Conservation (phyloP, 2,329 filamentous ascomycete genomes). For the Daldinia eschscholtzii region DNA sequence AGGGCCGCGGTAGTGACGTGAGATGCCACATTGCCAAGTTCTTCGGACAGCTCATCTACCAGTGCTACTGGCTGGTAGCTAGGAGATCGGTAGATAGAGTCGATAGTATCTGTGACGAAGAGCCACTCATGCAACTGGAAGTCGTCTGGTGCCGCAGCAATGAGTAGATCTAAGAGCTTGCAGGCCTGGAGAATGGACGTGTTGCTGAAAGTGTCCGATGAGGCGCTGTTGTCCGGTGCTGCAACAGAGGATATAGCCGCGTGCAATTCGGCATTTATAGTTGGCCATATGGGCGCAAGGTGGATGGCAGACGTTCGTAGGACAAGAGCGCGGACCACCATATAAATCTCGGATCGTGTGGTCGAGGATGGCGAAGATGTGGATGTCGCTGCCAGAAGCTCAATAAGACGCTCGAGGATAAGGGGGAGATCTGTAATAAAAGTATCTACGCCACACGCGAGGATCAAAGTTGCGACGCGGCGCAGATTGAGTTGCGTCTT, state of each 20-base stretch:
- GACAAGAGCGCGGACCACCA: slow-evolving; percentile 85
- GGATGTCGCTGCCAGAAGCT: slow-evolving; percentile 84
- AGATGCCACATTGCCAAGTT: slow-evolving; percentile 66
- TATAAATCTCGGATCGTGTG: slow-evolving; percentile 89
- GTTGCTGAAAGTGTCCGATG: slow-evolving; percentile 81
- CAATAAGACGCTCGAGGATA: slow-evolving; percentile 86
- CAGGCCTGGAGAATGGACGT: slow-evolving; percentile 87
- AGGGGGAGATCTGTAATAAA: slow-evolving; percentile 81
- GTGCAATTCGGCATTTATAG: slow-evolving; percentile 88
- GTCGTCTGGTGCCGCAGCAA: slow-evolving; percentile 89
- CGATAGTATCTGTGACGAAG: slow-evolving; percentile 96
- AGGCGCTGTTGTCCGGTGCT: slow-evolving; percentile 71
- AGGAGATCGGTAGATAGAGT: slow-evolving; percentile 87
- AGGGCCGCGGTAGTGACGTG: slow-evolving; percentile 45
- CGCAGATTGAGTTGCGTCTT: slow-evolving; percentile 92
- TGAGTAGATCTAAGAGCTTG: slow-evolving; percentile 90
- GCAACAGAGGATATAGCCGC: slow-evolving; percentile 81
- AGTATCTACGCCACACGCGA: slow-evolving; percentile 81
- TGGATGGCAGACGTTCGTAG: slow-evolving; percentile 84
- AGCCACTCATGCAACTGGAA: slow-evolving; percentile 99
- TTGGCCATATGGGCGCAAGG: slow-evolving; percentile 87
- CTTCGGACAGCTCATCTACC: slow-evolving; percentile 86
- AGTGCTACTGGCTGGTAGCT: slow-evolving; percentile 79
- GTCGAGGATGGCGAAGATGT: slow-evolving; percentile 92
- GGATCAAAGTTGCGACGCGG: slow-evolving; percentile 81